Evolutionary conservation across 2,329 filamentous ascomycete species (phyloP), one percentile per base, ranked within the genome.

Genomic region (Diaporthe citrichinensis): DNA sequence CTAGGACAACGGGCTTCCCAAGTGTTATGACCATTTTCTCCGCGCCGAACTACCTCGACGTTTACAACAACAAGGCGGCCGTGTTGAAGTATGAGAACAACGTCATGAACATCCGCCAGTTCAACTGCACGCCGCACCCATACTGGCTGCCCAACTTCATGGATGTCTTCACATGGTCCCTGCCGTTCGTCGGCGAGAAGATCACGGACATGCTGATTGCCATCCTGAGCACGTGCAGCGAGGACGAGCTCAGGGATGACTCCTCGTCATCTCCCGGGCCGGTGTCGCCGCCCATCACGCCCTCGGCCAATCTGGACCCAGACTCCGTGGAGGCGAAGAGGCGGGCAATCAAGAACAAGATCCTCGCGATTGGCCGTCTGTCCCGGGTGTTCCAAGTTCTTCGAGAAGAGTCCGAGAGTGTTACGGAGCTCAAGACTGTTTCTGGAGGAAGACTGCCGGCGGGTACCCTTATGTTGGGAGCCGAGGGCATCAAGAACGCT

Each of bases 21-120:
- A 98, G 96, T 86, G 97, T 99, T 78, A 99, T 99, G 97, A 99
- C 97, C 80, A 99, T 99, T 81, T 99, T 99, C 90, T 98, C 96
- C 59, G 97, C 97, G 1, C 97, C 97, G 51, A 99, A 99, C 86
- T 99, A 99, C 84, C 92, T 99, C 78, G 97, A 99, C 82, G 96
- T 99, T 51, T 99, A 99, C 87, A 99, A 99, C 92, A 99, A 99
- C 90, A 99, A 99, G 89, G 97, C 97, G 2, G 97, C 97, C 0
- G 97, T 99, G 55, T 89, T 99, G 81, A 99, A 99, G 87, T 99
- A 99, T 84, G 97, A 99, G 87, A 99, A 99, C 86, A 99, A 99
- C 82, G 97, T 99, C 77, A 99, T 99, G 97, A 99, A 99, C 88
- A 99, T 99, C 83, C 92, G 97, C 76, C 97, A 99, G 85, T 99